A percentile compares a stretch with the other conserved stretches of the same genome.
These are phyloP conservation scores for Lathyrus sativus DNA, from an alignment of 306 rosid species.

Conservation along the genomic window DNA sequence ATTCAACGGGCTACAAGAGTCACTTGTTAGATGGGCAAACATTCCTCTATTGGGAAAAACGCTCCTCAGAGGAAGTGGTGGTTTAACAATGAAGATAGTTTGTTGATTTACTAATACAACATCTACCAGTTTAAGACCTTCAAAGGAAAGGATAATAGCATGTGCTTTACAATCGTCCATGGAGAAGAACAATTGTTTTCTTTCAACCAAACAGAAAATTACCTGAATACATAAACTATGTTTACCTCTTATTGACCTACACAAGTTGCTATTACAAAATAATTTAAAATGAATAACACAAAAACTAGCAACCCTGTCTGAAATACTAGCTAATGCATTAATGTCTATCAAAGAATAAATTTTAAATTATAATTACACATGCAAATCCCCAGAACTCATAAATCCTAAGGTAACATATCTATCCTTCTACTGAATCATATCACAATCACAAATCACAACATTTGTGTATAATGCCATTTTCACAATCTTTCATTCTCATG, in stretches of 20 bases:
- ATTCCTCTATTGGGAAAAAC: neutral
- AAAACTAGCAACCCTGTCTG: neutral
- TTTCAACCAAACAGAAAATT: constrained; percentile 17
- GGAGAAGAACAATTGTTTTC: neutral
- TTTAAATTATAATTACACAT: neutral
- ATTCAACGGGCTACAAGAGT: constrained; percentile 9
- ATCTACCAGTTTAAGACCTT: neutral
- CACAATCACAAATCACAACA: constrained; percentile 5
- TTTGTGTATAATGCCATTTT: neutral
- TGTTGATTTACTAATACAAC: constrained; percentile 6
- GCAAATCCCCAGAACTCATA: constrained; percentile 5
- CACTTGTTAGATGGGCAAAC: neutral
- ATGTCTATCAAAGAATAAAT: neutral
- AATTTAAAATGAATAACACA: neutral
- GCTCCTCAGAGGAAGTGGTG: neutral
- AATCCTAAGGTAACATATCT: constrained; percentile 1
- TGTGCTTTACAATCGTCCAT: neutral
- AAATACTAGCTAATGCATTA: constrained; percentile 6
- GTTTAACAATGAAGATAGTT: neutral
- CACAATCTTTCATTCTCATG: constrained; percentile 25
- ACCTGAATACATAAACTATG: neutral
- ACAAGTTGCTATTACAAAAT: neutral
- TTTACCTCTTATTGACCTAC: neutral
- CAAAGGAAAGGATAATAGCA: neutral
- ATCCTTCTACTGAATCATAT: neutral